Evolutionary conservation across 805 yeast species (phyloP).

Genomic region (Ogataea thermomethanolica): DNA sequence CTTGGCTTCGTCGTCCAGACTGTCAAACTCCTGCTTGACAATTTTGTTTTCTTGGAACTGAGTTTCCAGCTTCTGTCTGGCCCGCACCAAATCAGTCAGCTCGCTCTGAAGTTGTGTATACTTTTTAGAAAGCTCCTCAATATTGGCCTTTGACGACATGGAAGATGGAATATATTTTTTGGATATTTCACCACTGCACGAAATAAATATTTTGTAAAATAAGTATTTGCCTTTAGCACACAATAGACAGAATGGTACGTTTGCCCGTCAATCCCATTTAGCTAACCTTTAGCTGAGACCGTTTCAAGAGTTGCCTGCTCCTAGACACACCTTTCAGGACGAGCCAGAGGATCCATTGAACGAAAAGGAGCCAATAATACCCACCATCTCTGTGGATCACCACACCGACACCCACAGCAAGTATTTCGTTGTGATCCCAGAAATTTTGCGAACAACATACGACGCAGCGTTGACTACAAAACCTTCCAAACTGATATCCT

Average conservation of each 20-base stretch:
- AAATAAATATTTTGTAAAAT: too few relatives aligned
- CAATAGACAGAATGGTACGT: neutral
- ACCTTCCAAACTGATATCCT: slow-evolving; percentile 13
- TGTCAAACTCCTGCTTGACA: slow-evolving; percentile 75
- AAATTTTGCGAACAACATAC: slow-evolving; percentile 23
- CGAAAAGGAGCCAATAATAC: slow-evolving; percentile 24
- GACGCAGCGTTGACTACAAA: slow-evolving; percentile 18
- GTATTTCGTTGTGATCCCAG: slow-evolving; percentile 33
- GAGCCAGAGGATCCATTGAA: slow-evolving; percentile 17
- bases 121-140: slow-evolving; percentile 24
- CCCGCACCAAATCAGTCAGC: slow-evolving; percentile 50
- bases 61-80: slow-evolving; percentile 86
- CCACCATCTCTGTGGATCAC: slow-evolving; percentile 27
- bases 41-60: slow-evolving; percentile 92
- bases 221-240: neutral
- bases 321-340: slow-evolving; percentile 46
- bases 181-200: neutral
- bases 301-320: slow-evolving; percentile 41
- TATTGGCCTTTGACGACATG: slow-evolving; percentile 2
- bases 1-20: slow-evolving; percentile 57
- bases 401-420: slow-evolving; percentile 17
- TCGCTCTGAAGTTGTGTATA: slow-evolving; percentile 28
- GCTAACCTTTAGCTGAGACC: slow-evolving; percentile 41
- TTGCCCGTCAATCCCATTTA: neutral
- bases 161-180: neutral